Percentiles rank a stretch among this genome's conserved stretches.
phyloP scores from a whole-genome alignment of 306 rosid genomes.

The Trifolium subterraneum region DNA sequence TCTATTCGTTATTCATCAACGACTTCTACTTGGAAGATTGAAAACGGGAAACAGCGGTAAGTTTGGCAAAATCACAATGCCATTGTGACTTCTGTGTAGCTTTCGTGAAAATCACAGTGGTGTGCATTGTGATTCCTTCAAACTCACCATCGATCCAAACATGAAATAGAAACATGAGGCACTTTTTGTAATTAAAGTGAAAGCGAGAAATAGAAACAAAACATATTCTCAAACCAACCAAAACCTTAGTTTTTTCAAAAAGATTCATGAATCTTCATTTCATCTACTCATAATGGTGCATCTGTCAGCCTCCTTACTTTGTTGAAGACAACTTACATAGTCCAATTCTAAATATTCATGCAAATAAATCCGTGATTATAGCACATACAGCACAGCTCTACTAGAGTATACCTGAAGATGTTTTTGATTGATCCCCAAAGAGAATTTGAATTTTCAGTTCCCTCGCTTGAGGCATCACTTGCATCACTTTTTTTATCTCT shows the following conservation, averaged over 20 bases:
- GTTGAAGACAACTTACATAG: slow-evolving; percentile 22
- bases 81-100: background rate
- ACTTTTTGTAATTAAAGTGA: background rate
- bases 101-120: background rate
- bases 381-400: slow-evolving; percentile 22
- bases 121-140: background rate
- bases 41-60: background rate
- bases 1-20: slow-evolving; percentile 16
- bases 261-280: slow-evolving; percentile 27
- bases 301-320: background rate
- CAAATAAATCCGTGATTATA: background rate
- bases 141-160: background rate
- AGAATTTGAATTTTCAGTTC: slow-evolving; percentile 42
- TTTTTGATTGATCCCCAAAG: slow-evolving; percentile 69
- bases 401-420: slow-evolving; percentile 65
- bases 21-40: slow-evolving; percentile 29
- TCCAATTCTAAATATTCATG: slow-evolving; percentile 30
- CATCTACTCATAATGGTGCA: background rate
- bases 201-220: background rate
- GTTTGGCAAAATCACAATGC: background rate
- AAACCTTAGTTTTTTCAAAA: background rate
- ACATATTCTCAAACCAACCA: background rate
- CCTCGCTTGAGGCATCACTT: slow-evolving; percentile 46
- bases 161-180: background rate
- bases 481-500: slow-evolving; percentile 37